Base-by-base conservation (phyloP, 2,329 filamentous ascomycete genomes). In the Coleophoma eucalyptorum region DNA sequence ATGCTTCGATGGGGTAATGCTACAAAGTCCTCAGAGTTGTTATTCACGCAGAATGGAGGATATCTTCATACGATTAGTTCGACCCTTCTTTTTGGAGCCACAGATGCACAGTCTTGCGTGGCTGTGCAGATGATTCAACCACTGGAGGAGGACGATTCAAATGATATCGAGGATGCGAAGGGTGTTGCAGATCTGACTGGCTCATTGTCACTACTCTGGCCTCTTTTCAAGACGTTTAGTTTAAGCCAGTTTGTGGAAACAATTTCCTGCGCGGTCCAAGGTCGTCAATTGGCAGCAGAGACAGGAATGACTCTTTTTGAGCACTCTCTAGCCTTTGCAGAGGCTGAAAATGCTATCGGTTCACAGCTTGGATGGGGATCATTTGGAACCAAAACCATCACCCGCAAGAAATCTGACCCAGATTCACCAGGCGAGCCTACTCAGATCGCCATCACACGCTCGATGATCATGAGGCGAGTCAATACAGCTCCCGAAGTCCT, bases 251-350 rank as follows among this genome's bases (percentile, higher is more conserved):
- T 97, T 59, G 73, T 96, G 18, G 94, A 97, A 69, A 94, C 90
- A 0, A 72, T 97, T 10, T 87, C 87, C 4, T 96, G 90, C 67
- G 90, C 93, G 10, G 79, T 97, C 6, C 90, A 96, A 67, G 93
- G 93, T 32, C 83, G 88, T 2, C 80, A 83, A 2, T 81, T 90
- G 0, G 82, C 88, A 55, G 87, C 89, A 0, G 94, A 97, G 70
- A 95, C 90, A 1, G 92, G 91, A 16, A 96, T 97, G 89, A 96
- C 92, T 0, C 80, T 97, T 2, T 96, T 97, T 62, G 94, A 99
- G 66, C 92, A 97, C 64, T 97, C 92, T 0, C 76, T 99, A 8
- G 93, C 93, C 2, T 99, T 97, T 71, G 90, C 93, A 11, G 94
- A 99, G 69, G 93, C 93, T 8, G 94, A 99, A 67, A 87, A 89